A percentile compares a stretch with the other conserved stretches of the same genome.
These are phyloP conservation scores for Cytospora chrysosperma DNA, from an alignment of 2,329 filamentous ascomycete genomes.

Conservation along the genomic window DNA sequence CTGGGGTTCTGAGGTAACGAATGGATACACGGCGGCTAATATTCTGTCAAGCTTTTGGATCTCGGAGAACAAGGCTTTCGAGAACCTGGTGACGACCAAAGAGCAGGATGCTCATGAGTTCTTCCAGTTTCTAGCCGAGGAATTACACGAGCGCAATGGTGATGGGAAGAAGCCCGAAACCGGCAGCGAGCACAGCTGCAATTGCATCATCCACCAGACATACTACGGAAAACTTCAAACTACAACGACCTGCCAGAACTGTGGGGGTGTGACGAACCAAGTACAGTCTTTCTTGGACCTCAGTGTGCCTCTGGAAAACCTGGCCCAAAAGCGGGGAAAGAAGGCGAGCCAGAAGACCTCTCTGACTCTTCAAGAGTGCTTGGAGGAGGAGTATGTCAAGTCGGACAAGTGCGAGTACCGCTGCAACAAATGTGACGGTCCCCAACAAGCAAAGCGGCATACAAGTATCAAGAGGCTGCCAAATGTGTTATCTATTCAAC, in stretches of 20 bases:
- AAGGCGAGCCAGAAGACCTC: conserved; percentile 49
- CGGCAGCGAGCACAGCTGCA: conserved; percentile 65
- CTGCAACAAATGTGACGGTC: conserved; percentile 75
- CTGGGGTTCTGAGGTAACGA: conserved; percentile 72
- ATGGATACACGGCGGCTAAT: conserved; percentile 86
- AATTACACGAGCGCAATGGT: conserved; percentile 80
- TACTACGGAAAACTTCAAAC: conserved; percentile 92
- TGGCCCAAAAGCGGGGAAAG: conserved; percentile 64
- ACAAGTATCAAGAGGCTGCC: conserved; percentile 81
- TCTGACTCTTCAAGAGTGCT: conserved; percentile 67
- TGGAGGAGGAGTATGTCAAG: conserved; percentile 83
- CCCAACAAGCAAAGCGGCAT: conserved; percentile 79
- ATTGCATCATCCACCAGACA: conserved; percentile 89
- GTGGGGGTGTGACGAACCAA: conserved; percentile 76
- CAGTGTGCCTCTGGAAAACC: conserved; percentile 77
- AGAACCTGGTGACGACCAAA: conserved; percentile 82
- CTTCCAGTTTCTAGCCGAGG: conserved; percentile 91
- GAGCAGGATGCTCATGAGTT: conserved; percentile 98
- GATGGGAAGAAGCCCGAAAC: conserved; percentile 63
- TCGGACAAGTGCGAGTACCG: conserved; percentile 87
- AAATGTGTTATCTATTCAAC: conserved; percentile 85
- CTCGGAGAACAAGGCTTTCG: conserved; percentile 69
- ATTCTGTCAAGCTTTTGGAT: conserved; percentile 91
- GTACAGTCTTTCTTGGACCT: conserved; percentile 90
- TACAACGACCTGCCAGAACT: conserved; percentile 87